Conservation (phyloP, 176 grass and related monocot species). For the Ensete ventricosum region DNA sequence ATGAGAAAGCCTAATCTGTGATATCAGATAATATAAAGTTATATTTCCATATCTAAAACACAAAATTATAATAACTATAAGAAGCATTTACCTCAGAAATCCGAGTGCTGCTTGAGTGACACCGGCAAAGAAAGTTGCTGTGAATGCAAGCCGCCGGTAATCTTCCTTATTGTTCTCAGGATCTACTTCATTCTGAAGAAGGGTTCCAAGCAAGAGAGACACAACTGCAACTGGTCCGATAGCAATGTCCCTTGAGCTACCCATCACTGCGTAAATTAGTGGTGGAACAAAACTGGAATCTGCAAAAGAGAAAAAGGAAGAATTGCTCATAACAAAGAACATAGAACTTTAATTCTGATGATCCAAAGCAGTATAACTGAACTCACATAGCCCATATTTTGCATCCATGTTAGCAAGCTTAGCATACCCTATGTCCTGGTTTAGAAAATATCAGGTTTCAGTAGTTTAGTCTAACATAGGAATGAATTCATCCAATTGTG, state of each 20-base stretch:
- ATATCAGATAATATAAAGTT: conserved; percentile 10
- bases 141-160: conserved; percentile 73
- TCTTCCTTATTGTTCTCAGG: conserved; percentile 49
- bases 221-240: conserved; percentile 93
- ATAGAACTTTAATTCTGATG: not conserved
- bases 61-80: not conserved
- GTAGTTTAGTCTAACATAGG: conserved; percentile 6
- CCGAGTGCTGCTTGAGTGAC: conserved; percentile 90
- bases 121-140: conserved; percentile 94
- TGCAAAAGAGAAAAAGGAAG: conserved; percentile 27
- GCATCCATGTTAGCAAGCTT: conserved; percentile 88
- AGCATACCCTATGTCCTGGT: conserved; percentile 88
- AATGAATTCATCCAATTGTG: conserved; percentile 1
- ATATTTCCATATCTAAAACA: not conserved
- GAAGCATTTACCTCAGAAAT: conserved; percentile 57
- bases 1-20: conserved; percentile 91
- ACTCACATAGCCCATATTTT: conserved; percentile 83
- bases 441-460: conserved; percentile 12
- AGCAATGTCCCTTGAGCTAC: conserved; percentile 92
- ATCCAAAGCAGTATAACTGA: not conserved
- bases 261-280: conserved; percentile 87
- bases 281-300: conserved; percentile 88
- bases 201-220: conserved; percentile 76
- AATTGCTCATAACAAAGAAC: not conserved
- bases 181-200: conserved; percentile 71